These are phyloP conservation scores for Neurospora sp. DNA, from an alignment of 495 filamentous ascomycete genomes.

Conservation along the genomic window DNA sequence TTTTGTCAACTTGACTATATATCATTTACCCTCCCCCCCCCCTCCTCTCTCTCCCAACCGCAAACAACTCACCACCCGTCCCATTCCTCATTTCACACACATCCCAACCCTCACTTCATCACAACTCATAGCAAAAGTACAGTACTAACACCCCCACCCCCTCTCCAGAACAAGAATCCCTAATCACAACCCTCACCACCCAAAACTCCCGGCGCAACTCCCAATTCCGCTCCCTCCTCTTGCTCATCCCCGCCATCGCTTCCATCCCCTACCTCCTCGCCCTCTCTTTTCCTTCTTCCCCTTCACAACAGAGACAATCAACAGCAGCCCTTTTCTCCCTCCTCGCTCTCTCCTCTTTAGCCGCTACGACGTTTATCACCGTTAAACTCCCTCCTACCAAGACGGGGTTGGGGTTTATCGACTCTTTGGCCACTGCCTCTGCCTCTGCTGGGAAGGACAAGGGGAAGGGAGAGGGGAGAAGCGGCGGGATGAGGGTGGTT, in stretches of 20 bases:
- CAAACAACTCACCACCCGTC: background rate
- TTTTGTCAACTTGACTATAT: conserved; percentile 45
- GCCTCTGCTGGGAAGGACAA: background rate
- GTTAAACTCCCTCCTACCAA: conserved; percentile 27
- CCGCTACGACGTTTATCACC: conserved; percentile 45
- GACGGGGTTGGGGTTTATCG: conserved; percentile 29
- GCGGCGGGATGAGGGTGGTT: background rate
- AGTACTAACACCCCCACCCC: background rate
- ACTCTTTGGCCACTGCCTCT: conserved; percentile 7
- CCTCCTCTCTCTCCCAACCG: background rate
- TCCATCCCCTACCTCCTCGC: conserved; percentile 42
- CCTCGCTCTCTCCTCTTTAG: conserved; percentile 48
- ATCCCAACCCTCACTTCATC: background rate
- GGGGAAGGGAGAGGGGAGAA: background rate
- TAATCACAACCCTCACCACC: conserved; percentile 47
- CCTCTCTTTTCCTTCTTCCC: conserved; percentile 26
- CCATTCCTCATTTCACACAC: background rate
- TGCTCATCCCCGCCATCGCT: conserved; percentile 44
- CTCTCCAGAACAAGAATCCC: conserved; percentile 53
- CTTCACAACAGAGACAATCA: conserved; percentile 22
- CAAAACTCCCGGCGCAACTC: conserved; percentile 51
- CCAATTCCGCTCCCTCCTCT: conserved; percentile 48
- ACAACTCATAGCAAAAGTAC: background rate
- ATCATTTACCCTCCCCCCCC: conserved; percentile 29
- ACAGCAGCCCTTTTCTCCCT: conserved; percentile 35